Conservation (phyloP, 495 filamentous ascomycete genomes). For the Podospora sp. region DNA sequence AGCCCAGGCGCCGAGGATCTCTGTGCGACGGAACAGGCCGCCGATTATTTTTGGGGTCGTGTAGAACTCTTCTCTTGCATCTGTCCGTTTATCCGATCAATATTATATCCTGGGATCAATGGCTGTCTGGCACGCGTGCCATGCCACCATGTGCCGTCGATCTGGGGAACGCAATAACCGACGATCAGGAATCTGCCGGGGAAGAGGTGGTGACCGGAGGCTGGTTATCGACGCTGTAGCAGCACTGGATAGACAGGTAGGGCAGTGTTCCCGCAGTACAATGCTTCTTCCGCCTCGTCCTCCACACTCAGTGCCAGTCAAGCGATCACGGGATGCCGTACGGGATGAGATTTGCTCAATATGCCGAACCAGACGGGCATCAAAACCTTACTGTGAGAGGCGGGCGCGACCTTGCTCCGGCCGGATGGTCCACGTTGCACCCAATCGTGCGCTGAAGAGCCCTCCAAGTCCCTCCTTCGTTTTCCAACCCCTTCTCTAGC, state of each 20-base stretch:
- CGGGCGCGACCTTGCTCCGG: neutral
- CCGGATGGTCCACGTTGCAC: neutral
- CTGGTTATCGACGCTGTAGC: neutral
- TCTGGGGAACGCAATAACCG: constrained; percentile 27
- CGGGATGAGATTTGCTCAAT: too few relatives aligned
- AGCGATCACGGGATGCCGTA: neutral
- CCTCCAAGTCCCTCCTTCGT: neutral
- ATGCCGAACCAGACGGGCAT: neutral
- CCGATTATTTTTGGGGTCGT: constrained; percentile 6
- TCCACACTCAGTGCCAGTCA: neutral
- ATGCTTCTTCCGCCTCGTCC: neutral
- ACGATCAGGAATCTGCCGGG: constrained; percentile 17
- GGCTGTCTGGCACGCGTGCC: constrained; percentile 4
- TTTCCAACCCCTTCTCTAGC: neutral
- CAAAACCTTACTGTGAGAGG: neutral
- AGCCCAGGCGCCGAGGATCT: neutral
- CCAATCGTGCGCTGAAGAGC: neutral
- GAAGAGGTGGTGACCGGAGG: neutral
- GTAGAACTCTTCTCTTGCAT: constrained; percentile 24
- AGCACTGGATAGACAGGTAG: neutral
- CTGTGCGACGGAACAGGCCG: constrained; percentile 13
- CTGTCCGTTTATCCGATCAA: constrained; percentile 21
- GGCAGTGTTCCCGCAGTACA: constrained; percentile 3
- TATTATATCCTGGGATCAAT: constrained; percentile 9
- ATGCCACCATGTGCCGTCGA: constrained; percentile 27